Base-by-base conservation (phyloP, 306 rosid species). In the Hippophae gyantsensis region DNA sequence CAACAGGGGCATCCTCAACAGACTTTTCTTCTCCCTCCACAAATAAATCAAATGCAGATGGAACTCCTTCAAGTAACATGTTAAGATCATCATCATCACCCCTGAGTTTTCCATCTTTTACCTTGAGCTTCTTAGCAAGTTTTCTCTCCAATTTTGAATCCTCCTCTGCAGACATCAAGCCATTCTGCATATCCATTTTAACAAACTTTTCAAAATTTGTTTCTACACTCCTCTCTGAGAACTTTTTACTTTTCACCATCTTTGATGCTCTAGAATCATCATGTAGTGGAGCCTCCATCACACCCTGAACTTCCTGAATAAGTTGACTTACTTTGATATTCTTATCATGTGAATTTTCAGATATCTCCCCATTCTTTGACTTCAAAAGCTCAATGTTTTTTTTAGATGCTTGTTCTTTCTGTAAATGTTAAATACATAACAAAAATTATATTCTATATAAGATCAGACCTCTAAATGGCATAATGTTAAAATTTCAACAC, bases 51-150 rank as follows among this genome's bases (percentile, higher is more conserved):
- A 60, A 12, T 27, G 13, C 48, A 47, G 84, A 69, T 2, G 75
- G 13, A 69, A 81, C 55, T 54, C 89, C 90, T 56, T 72, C 82
- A 8, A 92, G 80, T 7, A 92, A 65, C 7, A 78, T 13, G 67
- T 81, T 83, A 61, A 92, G 59, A 45, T 84, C 89, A 66, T 79
- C 90, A 70, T 87, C 92, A 48, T 67, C 66, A 23, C 96, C 95
- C 73, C 85, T 64, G 66, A 92, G 66, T 63, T 64, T 87, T 44
- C 98, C 96, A 63, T 57, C 72, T 68, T 81, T 92, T 67, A 87
- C 86, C 81, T 81, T 92, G 32, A 92, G 93, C 75, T 78, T 92
- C 78, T 92, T 87, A 7, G 86, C 85, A 66, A 92, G 87, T 74
- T 84, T 87, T 50, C 79, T 78, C 72, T 92, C 98, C 71, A 87